These are phyloP conservation scores for Trichoderma atroviride DNA, from an alignment of 2,329 filamentous ascomycete genomes.

Conservation along the genomic window DNA sequence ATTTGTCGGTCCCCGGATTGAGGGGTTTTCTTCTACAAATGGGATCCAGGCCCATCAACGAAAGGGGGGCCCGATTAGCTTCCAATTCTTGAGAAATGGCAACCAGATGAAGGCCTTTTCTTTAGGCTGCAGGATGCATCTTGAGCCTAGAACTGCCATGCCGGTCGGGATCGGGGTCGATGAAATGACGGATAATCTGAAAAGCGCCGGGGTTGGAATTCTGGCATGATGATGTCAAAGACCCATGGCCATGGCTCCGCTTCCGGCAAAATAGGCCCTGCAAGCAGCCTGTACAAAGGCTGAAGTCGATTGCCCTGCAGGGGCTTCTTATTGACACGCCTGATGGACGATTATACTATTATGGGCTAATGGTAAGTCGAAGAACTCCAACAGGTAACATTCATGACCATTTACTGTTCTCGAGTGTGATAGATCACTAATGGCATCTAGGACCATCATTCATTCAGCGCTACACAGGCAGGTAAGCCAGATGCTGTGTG, in stretches of 20 bases:
- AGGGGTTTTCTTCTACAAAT: not conserved
- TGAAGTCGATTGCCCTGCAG: not conserved
- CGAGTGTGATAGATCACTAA: slow-evolving; percentile 1
- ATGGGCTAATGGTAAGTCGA: not conserved
- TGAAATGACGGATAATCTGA: slow-evolving; percentile 13
- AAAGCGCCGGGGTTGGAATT: not conserved
- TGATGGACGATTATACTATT: not conserved
- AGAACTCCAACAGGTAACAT: not conserved
- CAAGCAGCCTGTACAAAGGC: not conserved
- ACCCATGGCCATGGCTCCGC: slow-evolving; percentile 14
- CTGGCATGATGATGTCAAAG: slow-evolving; percentile 23
- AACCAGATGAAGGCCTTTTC: not conserved
- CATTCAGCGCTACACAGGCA: not conserved
- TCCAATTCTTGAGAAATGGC: not conserved
- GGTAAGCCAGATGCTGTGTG: slow-evolving; percentile 1
- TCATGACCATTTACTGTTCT: not conserved
- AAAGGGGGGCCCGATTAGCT: not conserved
- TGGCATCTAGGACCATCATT: slow-evolving; percentile 1
- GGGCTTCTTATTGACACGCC: not conserved
- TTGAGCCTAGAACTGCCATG: slow-evolving; percentile 4
- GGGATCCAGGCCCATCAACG: not conserved
- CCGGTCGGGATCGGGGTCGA: slow-evolving; percentile 4
- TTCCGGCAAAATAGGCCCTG: slow-evolving; percentile 12
- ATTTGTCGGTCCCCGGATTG: not conserved
- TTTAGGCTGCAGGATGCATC: slow-evolving; percentile 14